phyloP scores from a whole-genome alignment of 2,329 filamentous ascomycete species.

The Pseudopyricularia javanii region DNA sequence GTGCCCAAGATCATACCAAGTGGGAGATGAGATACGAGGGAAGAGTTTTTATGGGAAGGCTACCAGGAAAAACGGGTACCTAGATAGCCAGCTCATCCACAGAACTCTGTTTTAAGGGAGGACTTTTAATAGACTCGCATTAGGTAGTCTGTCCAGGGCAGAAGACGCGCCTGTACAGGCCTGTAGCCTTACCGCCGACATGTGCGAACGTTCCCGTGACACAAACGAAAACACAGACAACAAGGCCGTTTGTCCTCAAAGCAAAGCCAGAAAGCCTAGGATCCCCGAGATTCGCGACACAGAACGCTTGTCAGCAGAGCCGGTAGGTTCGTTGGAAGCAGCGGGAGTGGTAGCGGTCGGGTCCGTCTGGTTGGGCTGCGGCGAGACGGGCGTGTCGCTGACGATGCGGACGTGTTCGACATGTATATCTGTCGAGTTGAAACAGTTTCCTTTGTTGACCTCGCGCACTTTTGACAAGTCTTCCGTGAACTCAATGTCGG shows the following conservation, averaged over 20 bases:
- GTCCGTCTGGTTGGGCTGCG: background rate
- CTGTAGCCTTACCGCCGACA: no score
- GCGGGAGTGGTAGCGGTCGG: background rate
- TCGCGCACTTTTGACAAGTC: conserved; percentile 34
- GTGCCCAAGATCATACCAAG: no score
- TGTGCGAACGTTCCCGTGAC: no score
- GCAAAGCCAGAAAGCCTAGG: background rate
- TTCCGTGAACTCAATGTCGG: conserved; percentile 60
- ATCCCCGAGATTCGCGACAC: background rate
- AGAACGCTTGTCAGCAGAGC: background rate
- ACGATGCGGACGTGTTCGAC: background rate
- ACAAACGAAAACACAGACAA: no score
- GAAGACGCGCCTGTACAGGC: no score
- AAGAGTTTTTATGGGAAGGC: no score
- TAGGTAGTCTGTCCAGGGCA: no score
- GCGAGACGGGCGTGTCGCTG: background rate
- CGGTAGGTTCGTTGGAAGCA: background rate
- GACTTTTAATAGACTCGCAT: no score
- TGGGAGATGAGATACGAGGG: no score
- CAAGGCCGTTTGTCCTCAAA: background rate
- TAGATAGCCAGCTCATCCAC: no score
- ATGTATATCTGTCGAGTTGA: conserved; percentile 39
- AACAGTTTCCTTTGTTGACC: conserved; percentile 52
- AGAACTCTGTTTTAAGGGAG: no score
- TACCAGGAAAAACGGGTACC: no score